Evolutionary conservation across 1,139 yeast species (phyloP).

Genomic region (Candida pseudoviswanathii): DNA sequence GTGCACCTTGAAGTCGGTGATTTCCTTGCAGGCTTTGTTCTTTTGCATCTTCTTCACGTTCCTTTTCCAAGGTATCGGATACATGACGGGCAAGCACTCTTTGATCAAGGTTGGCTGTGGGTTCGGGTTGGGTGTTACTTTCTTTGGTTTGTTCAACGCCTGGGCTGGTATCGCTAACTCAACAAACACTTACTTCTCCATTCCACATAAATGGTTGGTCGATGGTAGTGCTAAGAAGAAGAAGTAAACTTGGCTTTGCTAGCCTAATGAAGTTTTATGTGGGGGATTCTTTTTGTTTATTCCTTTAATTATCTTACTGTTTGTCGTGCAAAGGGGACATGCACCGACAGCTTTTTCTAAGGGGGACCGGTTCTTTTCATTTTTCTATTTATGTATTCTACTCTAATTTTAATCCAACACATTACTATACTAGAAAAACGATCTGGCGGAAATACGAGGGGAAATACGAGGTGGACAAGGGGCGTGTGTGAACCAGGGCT

Average conservation of each 20-base stretch:
- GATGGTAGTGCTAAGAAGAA: background rate
- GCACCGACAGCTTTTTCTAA: too few relatives aligned
- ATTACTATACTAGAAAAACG: background rate
- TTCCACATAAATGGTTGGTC: constrained; percentile 4
- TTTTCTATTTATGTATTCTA: background rate
- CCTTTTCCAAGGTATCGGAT: constrained; percentile 37
- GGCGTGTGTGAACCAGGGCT: too few relatives aligned
- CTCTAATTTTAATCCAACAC: background rate
- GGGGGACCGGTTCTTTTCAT: background rate
- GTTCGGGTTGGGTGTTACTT: constrained; percentile 61
- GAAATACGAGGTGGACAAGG: too few relatives aligned
- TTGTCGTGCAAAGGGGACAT: too few relatives aligned
- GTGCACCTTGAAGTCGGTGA: constrained; percentile 41
- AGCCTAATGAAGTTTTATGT: too few relatives aligned
- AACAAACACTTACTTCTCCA: constrained; percentile 57
- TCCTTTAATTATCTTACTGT: background rate
- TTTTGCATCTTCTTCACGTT: constrained; percentile 35
- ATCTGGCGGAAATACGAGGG: too few relatives aligned
- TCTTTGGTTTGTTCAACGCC: constrained; percentile 34
- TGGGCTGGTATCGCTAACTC: constrained; percentile 72
- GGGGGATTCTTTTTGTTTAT: background rate
- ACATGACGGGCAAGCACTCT: constrained; percentile 30
- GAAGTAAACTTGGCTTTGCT: too few relatives aligned
- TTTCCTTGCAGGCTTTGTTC: constrained; percentile 32
- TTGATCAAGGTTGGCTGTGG: constrained; percentile 68